Conservation (phyloP, 2,329 filamentous ascomycete genomes). For the Aspergillus pseudoterreus region DNA sequence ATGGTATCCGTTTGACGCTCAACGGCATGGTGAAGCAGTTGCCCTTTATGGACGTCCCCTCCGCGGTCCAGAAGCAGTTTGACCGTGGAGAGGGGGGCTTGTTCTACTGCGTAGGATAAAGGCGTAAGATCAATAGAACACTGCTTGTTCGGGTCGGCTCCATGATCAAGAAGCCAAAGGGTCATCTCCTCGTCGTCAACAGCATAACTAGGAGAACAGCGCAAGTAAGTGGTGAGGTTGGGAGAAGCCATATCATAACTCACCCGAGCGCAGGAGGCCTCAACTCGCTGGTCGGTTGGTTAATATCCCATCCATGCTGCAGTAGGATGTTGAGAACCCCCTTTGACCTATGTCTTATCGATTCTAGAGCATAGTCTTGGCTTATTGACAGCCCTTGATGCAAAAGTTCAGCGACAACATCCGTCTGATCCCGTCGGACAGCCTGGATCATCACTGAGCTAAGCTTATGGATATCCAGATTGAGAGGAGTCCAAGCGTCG, state of each 20-base stretch:
- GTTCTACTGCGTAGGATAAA: constrained; percentile 20
- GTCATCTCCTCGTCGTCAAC: constrained; percentile 20
- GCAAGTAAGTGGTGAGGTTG: too few species aligned
- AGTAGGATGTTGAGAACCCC: too few species aligned
- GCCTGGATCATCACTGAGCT: too few species aligned
- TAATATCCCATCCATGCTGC: constrained; percentile 19
- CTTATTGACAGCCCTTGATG: too few species aligned
- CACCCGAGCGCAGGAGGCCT: constrained; percentile 19
- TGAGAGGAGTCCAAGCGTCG: too few species aligned
- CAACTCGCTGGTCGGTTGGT: constrained; percentile 16
- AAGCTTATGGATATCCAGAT: too few species aligned
- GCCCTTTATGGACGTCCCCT: constrained; percentile 17
- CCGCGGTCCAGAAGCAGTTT: constrained; percentile 16
- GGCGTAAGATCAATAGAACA: constrained; percentile 21
- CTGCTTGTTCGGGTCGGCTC: constrained; percentile 24
- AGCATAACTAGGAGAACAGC: constrained; percentile 12
- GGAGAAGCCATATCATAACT: not conserved
- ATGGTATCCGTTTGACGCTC: constrained; percentile 13
- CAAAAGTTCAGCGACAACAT: too few species aligned
- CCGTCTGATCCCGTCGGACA: too few species aligned
- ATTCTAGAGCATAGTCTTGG: too few species aligned
- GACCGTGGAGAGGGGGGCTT: constrained; percentile 15
- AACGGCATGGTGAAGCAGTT: constrained; percentile 21
- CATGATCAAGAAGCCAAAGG: constrained; percentile 24
- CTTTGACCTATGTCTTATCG: too few species aligned